Base-by-base conservation (phyloP, 2,329 filamentous ascomycete genomes). In the Ophiostoma tasmaniense region DNA sequence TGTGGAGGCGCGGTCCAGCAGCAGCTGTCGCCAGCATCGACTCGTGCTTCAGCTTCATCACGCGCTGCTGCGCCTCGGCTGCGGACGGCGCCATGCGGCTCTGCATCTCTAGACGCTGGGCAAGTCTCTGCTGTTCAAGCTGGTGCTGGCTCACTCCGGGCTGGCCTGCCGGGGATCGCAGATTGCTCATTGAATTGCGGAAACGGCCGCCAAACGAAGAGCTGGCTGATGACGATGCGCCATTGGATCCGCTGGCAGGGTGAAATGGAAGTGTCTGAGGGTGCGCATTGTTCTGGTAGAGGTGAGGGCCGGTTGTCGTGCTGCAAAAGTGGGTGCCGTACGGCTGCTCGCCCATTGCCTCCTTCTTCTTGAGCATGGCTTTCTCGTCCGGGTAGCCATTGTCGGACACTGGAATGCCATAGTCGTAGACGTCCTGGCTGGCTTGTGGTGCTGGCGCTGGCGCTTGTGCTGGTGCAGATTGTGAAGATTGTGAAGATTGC, bases 1-100 rank as follows among this genome's bases (percentile, higher is more conserved):
- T 59, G 3, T 72, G 74, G 4, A 72, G 37, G 8, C 70, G 68
- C 22, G 64, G 67, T 25, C 64, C 65, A 4, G 68, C 61, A 11
- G 28, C 30, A 22, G 39, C 66, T 22, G 45, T 69, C 6, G 71
- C 71, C 28, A 33, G n/a, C 25, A 69, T 42, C 10, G 71, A 65
- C 20, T 71, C 72, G 42, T 68, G 68, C 61, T 71, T 67, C 28
- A 74, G 70, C 70, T 72, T 67, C 37, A 59, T 55, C 14, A 73
- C 37, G 6, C 73, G 72, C 39, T 67, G 66, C 66, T 70, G 64
- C 0, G 70, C 71, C 61, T 72, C 71, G 4, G 70, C 67, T 0
- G 55, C 67, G 10, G 70, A 70, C 22, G 66, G 14, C 6, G 66
- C 68, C 33, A 28, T 28, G 6, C 55, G 45, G 25, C 33, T 52